phyloP scores from a whole-genome alignment of 371 early-diverging fungal genomes.

The Dichotomocladium elegans region DNA sequence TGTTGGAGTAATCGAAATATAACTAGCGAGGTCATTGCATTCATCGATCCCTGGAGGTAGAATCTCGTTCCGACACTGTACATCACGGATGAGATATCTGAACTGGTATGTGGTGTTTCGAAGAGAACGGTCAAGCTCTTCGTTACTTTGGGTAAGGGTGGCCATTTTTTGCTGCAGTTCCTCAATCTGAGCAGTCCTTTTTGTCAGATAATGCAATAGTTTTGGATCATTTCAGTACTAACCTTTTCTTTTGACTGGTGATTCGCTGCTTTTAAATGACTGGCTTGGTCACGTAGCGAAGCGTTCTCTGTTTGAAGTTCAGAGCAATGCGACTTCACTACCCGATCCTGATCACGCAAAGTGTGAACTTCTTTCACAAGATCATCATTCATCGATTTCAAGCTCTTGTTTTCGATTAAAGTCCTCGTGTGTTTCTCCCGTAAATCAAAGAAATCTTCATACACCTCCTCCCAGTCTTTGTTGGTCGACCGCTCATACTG shows the following conservation, averaged over 20 bases:
- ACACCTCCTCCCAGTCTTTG: not conserved
- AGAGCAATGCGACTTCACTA: no score
- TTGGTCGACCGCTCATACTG: not conserved
- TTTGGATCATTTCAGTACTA: not conserved
- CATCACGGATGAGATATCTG: conserved; percentile 13
- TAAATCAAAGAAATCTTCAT: not conserved
- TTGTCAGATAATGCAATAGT: not conserved
- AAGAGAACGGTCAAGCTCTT: not conserved
- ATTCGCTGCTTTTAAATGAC: not conserved
- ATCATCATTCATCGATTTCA: not conserved
- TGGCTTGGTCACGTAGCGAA: not conserved
- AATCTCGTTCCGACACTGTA: conserved; percentile 10
- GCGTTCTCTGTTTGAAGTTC: not conserved
- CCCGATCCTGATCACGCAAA: not conserved
- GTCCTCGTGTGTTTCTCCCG: not conserved
- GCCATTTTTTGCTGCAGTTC: not conserved
- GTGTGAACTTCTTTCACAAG: not conserved
- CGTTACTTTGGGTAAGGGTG: not conserved
- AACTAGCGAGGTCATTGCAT: conserved; percentile 2
- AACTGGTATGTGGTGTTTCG: conserved; percentile 17
- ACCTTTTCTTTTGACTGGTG: not conserved
- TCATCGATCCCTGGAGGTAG: conserved; percentile 12
- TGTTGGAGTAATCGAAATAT: conserved; percentile 3
- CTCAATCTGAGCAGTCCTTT: not conserved
- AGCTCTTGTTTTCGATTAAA: not conserved